Evolutionary conservation across 1,284 basidiomycete genomes (phyloP), one percentile per base, ranked within the genome.

Genomic region (Apiotrichum sp.): DNA sequence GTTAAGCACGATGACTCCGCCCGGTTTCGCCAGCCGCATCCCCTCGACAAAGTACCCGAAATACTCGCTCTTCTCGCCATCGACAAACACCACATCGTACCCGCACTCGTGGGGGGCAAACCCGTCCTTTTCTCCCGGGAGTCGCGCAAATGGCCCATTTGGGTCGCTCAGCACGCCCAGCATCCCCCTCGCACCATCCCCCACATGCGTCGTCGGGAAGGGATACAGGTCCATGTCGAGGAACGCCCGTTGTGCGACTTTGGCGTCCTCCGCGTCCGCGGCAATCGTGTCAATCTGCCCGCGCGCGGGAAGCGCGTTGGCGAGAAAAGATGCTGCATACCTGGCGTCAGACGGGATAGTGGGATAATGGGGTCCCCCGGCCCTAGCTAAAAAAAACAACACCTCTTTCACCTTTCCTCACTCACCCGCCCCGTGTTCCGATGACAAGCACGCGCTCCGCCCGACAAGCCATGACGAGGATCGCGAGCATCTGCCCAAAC

Each of bases 221-320:
- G 70, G 70, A 56, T 56, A 69, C 13, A 72, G 63, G 53, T 71
- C 71, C 13, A 64, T 50, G 38, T 67, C 67, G 34, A 72, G 52
- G 50, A 71, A 73, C 53, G 70, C 71, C 38, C 63, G 50, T 36
- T 68, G 59, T 3, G 73, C 69, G 14, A 70, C 50, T 45, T 62
- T 47, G 7, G 73, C 70, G 56, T 74, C 68, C 3, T 48, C 48
- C 0, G 63, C 62, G 10, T 59, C 63, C 31, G 62, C 48, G 52
- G 73, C 71, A 42, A 74, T 64, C 6, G 71, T 73, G 61, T 74
- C 73, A 42, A 74, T 66, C 53, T 65, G 65, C 1, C 73, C 73
- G 50, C 68, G 62, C 0, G 55, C 13, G 0, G 71, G 70, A 1
- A 74, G 62, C 1, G 65, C 62, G 16, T 58, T 55, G 14, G 69